phyloP scores from a whole-genome alignment of 2,329 filamentous ascomycete species.

The Colletotrichum sp. region DNA sequence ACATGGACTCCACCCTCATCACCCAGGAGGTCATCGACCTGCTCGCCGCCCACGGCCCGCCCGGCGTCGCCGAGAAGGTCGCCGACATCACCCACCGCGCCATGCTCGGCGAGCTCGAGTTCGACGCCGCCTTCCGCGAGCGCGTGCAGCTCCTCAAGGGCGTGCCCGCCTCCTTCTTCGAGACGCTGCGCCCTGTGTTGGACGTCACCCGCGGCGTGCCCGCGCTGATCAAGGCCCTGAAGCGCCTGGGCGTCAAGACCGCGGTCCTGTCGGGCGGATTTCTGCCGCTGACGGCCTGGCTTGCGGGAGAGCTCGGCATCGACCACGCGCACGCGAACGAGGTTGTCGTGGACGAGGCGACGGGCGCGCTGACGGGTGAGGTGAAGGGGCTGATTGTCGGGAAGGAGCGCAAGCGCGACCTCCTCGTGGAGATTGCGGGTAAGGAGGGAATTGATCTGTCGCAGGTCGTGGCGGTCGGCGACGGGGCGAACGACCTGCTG shows the following conservation, averaged over 20 bases:
- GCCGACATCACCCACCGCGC: conserved; percentile 89
- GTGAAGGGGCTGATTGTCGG: conserved; percentile 76
- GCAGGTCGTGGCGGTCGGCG: conserved; percentile 77
- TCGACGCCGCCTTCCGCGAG: conserved; percentile 81
- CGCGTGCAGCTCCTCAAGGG: conserved; percentile 83
- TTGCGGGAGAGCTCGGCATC: conserved; percentile 79
- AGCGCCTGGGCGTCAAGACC: conserved; percentile 81
- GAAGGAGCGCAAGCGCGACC: conserved; percentile 74
- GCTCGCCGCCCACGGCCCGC: conserved; percentile 72
- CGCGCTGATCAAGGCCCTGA: conserved; percentile 76
- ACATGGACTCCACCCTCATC: conserved; percentile 98
- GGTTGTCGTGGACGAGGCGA: conserved; percentile 65
- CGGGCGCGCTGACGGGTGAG: conserved; percentile 70
- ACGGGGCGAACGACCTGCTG: conserved; percentile 81
- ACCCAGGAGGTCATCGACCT: conserved; percentile 98
- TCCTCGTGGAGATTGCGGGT: conserved; percentile 73
- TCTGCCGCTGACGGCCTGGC: conserved; percentile 85
- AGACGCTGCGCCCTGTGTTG: conserved; percentile 75
- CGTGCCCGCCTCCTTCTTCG: conserved; percentile 78
- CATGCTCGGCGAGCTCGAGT: conserved; percentile 96
- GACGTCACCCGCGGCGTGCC: conserved; percentile 82
- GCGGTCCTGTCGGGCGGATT: conserved; percentile 95
- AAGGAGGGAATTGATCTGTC: conserved; percentile 69
- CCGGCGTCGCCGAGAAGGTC: conserved; percentile 80
- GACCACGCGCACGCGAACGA: conserved; percentile 92